A percentile compares a stretch with the other conserved stretches of the same genome.
Evolutionary conservation across 1,284 basidiomycete genomes (phyloP).

Genomic region (Cystobasidium slooffiae): DNA sequence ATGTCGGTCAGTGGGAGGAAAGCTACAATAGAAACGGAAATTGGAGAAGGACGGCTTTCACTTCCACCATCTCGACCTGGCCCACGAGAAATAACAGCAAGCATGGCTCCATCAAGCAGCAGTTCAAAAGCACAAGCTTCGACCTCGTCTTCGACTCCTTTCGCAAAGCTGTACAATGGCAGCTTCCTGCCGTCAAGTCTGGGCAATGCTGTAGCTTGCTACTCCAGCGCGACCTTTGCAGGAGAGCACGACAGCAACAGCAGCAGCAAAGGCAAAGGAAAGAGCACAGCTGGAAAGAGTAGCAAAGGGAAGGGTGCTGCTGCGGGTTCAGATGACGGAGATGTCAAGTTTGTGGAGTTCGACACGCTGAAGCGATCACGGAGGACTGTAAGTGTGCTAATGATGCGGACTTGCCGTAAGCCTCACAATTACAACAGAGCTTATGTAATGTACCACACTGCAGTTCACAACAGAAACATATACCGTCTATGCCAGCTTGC

Average conservation of each 20-base stretch:
- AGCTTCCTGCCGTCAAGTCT: slow-evolving; percentile 38
- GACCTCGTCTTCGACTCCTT: neutral
- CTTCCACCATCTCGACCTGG: neutral
- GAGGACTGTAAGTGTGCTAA: slow-evolving; percentile 19
- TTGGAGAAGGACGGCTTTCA: neutral
- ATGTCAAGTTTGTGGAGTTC: slow-evolving; percentile 44
- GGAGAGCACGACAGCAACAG: neutral
- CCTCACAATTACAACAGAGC: neutral
- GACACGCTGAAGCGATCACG: slow-evolving; percentile 24
- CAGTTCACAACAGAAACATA: slow-evolving; percentile 48
- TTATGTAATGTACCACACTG: neutral
- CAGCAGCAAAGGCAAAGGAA: slow-evolving; percentile 24
- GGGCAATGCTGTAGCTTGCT: slow-evolving; percentile 38
- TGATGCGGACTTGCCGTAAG: neutral
- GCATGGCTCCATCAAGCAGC: slow-evolving; percentile 3
- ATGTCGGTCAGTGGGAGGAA: neutral
- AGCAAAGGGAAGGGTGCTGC: slow-evolving; percentile 1
- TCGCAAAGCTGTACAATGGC: slow-evolving; percentile 16
- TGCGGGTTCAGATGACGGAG: neutral
- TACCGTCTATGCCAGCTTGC: slow-evolving; percentile 49
- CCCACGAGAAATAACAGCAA: neutral
- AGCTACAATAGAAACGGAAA: neutral
- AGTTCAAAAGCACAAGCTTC: slow-evolving; percentile 9
- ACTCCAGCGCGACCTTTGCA: slow-evolving; percentile 27
- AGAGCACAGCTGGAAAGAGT: neutral